A percentile compares a stretch with the other conserved stretches of the same genome.
Conservation (phyloP, 192 early-diverging fungal genomes). For the Phlyctochytrium bullatum region DNA sequence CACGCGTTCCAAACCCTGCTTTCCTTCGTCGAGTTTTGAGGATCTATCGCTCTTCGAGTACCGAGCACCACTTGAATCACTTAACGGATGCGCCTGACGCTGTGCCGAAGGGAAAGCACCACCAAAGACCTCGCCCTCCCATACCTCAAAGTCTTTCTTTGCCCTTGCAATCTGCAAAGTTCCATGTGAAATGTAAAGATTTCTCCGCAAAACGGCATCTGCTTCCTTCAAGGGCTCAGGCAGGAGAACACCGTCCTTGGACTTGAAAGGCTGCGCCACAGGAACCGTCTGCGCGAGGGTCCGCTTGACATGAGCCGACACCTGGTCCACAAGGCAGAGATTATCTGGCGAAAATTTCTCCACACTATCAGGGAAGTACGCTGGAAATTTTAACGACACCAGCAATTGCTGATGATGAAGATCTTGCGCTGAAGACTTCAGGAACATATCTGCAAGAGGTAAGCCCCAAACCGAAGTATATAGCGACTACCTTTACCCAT, state of each 20-base stretch:
- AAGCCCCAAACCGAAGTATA: not conserved
- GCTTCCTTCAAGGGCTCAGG: slow-evolving; percentile 30
- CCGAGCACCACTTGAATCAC: not conserved
- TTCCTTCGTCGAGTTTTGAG: slow-evolving; percentile 2
- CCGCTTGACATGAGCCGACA: slow-evolving; percentile 24
- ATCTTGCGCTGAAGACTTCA: slow-evolving; percentile 66
- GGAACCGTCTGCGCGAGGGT: slow-evolving; percentile 16
- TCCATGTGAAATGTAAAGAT: slow-evolving; percentile 33
- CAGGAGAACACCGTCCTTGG: slow-evolving; percentile 5
- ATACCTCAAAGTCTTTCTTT: slow-evolving; percentile 13
- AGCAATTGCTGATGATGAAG: slow-evolving; percentile 56
- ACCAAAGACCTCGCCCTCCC: not conserved
- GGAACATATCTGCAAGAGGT: slow-evolving; percentile 22
- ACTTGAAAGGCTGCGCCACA: slow-evolving; percentile 35
- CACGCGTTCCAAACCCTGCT: slow-evolving; percentile 25
- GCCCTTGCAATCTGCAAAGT: slow-evolving; percentile 35
- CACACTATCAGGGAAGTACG: slow-evolving; percentile 45
- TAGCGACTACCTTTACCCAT: slow-evolving; percentile 11
- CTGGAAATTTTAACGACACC: slow-evolving; percentile 59
- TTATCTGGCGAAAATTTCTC: slow-evolving; percentile 4
- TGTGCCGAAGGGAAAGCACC: not conserved
- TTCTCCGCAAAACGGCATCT: slow-evolving; percentile 23
- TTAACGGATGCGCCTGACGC: too few relatives aligned
- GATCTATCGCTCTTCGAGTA: slow-evolving; percentile 20
- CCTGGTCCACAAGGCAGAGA: slow-evolving; percentile 18